These are phyloP conservation scores for Prunus fruticosa DNA, from an alignment of 306 rosid species.

Conservation along the genomic window DNA sequence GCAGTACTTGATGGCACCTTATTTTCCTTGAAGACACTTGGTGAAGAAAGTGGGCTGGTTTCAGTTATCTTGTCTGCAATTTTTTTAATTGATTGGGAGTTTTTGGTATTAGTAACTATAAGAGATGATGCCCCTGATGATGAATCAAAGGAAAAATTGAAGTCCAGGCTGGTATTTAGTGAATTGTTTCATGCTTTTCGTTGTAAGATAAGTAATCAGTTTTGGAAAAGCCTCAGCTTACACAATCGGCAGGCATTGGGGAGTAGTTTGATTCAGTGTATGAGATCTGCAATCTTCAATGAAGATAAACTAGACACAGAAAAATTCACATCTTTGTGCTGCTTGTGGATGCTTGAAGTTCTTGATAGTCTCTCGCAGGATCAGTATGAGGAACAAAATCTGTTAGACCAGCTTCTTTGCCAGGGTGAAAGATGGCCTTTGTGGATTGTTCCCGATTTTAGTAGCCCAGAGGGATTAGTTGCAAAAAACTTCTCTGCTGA, in stretches of 20 bases:
- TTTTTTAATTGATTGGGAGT: conserved; percentile 76
- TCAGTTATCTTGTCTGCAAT: conserved; percentile 68
- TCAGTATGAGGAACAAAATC: conserved; percentile 57
- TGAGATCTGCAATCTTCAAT: conserved; percentile 62
- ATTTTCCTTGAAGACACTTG: conserved; percentile 60
- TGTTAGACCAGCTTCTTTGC: conserved; percentile 61
- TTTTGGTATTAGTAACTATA: conserved; percentile 32
- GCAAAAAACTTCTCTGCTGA: conserved; percentile 18
- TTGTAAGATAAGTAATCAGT: conserved; percentile 50
- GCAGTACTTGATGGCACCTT: conserved; percentile 76
- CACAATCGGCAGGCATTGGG: conserved; percentile 45
- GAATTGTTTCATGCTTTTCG: conserved; percentile 47
- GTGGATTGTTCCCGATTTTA: conserved; percentile 49
- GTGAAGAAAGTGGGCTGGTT: conserved; percentile 53
- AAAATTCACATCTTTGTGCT: conserved; percentile 49
- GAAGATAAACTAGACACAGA: conserved; percentile 52
- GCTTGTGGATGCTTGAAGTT: conserved; percentile 75
- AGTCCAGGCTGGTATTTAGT: conserved; percentile 51
- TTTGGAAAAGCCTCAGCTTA: conserved; percentile 48
- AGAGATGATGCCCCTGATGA: conserved; percentile 43
- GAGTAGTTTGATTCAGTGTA: conserved; percentile 50
- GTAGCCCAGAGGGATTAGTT: conserved; percentile 39
- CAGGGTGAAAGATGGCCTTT: conserved; percentile 71
- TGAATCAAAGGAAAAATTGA: conserved; percentile 34
- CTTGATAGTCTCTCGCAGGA: conserved; percentile 52